phyloP scores from a whole-genome alignment of 345 rosid genomes.

The Carallia brachiata region DNA sequence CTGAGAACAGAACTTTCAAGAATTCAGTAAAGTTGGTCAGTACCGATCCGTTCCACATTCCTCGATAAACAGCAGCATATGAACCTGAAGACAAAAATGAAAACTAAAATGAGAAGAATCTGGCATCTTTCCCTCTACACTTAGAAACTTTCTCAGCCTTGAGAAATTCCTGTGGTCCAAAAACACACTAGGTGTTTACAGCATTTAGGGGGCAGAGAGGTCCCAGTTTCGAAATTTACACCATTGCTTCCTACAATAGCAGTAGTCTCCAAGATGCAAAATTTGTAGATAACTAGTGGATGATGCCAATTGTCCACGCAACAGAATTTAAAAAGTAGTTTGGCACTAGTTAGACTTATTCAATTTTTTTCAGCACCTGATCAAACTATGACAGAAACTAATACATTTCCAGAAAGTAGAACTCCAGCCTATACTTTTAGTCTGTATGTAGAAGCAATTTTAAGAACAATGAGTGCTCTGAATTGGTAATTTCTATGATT shows the following conservation, averaged over 20 bases:
- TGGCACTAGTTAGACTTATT: background rate
- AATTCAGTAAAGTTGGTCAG: conserved; percentile 16
- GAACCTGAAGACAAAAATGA: conserved; percentile 48
- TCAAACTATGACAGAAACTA: background rate
- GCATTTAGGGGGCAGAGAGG: too few species aligned
- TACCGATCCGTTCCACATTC: conserved; percentile 87
- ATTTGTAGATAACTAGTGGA: too few species aligned
- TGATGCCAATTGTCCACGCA: too few species aligned
- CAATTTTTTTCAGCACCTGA: background rate
- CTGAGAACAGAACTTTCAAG: background rate
- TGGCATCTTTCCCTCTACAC: background rate
- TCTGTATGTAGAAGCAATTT: background rate
- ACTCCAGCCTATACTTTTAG: background rate
- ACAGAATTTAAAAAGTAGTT: background rate
- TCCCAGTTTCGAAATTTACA: too few species aligned
- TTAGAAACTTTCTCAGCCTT: background rate
- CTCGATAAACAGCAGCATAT: conserved; percentile 65
- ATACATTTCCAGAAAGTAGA: background rate
- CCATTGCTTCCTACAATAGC: too few species aligned
- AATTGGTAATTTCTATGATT: background rate
- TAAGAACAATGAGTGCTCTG: background rate
- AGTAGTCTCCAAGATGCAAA: too few species aligned
- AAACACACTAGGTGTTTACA: too few species aligned
- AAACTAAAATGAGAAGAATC: background rate
- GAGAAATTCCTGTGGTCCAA: too few species aligned